Base-by-base conservation (phyloP, 805 yeast species). In the Sporopachydermia quercuum region DNA sequence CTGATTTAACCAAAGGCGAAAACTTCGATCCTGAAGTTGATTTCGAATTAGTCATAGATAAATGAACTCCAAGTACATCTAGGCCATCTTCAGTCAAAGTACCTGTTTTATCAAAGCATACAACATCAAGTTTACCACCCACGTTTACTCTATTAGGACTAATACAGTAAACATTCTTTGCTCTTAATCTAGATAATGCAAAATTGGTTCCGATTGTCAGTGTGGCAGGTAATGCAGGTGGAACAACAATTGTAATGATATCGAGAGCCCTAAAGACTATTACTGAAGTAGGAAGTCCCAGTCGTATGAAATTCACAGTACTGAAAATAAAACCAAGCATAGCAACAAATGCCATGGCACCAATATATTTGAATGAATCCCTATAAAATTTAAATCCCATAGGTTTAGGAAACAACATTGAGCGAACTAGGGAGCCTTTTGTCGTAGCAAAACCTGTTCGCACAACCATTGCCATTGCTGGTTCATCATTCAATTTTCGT, bases 211-310 rank as follows among this genome's bases (percentile, higher is more conserved):
- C 99, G 43, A 91, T 89, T 0, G 98, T 86, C 44, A 91, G 63
- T 0, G 99, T 91, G 0, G 98, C 98, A 0, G 99, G 99, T 36
- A 91, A 66, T 0, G 98, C 98, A 1, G 99, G 99, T 1, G 99
- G 99, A 1, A 91, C 96, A 4, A 91, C 98, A 55, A 91, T 86
- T 0, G 99, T 91, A 40, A 91, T 79, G 39, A 91, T 73, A 60
- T 91, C 99, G 41, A 91, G 63, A 0, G 97, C 97, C 49, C 99
- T 71, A 41, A 91, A 62, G 4, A 87, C 66, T 65, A 91, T 89
- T 30, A 79, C 59, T 37, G 66, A 66, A 45, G 70, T 70, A 3
- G 79, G 76, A 33, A 91, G 57, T 0, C 93, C 91, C 44, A 91
- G 60, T 48, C 73, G 65, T 43, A 89, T 69, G 56, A 91, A 91